These are phyloP conservation scores for Gymnopilus junonius DNA, from an alignment of 768 basidiomycete genomes.

Conservation along the genomic window DNA sequence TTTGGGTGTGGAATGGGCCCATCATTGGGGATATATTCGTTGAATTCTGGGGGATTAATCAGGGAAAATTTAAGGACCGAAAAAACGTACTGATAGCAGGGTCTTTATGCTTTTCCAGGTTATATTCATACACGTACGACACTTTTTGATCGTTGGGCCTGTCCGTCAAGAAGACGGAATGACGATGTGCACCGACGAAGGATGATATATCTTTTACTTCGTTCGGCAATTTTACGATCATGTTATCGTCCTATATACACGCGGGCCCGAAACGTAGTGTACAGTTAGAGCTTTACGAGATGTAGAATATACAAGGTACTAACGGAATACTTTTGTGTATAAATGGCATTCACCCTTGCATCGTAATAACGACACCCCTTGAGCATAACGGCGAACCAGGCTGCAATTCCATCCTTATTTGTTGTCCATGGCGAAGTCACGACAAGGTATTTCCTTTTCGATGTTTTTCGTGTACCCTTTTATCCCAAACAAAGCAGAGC, in stretches of 20 bases:
- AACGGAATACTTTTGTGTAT: conserved; percentile 32
- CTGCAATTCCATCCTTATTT: conserved; percentile 27
- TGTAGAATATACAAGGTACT: conserved; percentile 8
- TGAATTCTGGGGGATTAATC: background rate
- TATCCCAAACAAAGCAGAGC: background rate
- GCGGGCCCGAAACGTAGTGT: conserved; percentile 20
- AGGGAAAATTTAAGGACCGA: too few relatives aligned
- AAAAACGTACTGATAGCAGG: conserved; percentile 24
- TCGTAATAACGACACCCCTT: conserved; percentile 30
- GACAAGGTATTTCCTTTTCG: conserved; percentile 10
- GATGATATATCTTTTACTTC: conserved; percentile 28
- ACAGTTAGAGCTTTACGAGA: background rate
- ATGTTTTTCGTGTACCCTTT: conserved; percentile 13
- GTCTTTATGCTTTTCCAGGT: conserved; percentile 24
- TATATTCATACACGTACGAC: conserved; percentile 38
- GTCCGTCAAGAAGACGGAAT: conserved; percentile 22
- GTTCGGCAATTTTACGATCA: conserved; percentile 31
- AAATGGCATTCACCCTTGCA: conserved; percentile 27
- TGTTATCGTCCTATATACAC: conserved; percentile 29
- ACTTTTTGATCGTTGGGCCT: conserved; percentile 6
- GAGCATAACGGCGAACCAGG: conserved; percentile 43
- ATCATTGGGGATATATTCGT: background rate
- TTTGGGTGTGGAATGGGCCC: background rate
- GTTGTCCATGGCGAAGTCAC: conserved; percentile 34
- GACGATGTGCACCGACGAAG: conserved; percentile 32